Percentiles rank a stretch among this genome's conserved stretches.
phyloP scores from a whole-genome alignment of 108 stramenopile species.

The Ochromonas danica region DNA sequence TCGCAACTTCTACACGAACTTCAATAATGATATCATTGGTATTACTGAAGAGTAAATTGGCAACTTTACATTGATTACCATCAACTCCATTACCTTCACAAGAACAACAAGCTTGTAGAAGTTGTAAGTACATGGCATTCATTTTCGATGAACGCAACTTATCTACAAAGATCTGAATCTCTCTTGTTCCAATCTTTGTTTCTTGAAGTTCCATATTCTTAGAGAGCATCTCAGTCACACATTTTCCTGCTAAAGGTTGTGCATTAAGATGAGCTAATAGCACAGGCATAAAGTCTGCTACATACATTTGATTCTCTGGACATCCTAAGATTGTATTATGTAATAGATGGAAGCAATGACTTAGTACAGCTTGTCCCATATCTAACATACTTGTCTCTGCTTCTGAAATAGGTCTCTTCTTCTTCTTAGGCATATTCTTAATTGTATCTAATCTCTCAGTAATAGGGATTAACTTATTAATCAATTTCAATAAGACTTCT shows the following conservation, averaged over 20 bases:
- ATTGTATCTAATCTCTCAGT: constrained; percentile 2
- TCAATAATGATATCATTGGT: constrained; percentile 32
- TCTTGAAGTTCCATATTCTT: constrained; percentile 45
- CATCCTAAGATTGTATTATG: constrained; percentile 30
- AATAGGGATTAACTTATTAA: constrained; percentile 26
- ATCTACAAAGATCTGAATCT: constrained; percentile 39
- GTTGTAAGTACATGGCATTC: constrained; percentile 43
- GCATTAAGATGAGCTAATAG: constrained; percentile 36
- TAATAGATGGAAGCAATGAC: constrained; percentile 27
- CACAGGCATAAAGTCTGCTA: constrained; percentile 41
- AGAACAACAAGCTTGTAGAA: constrained; percentile 41
- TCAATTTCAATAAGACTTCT: constrained; percentile 7
- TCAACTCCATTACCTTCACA: constrained; percentile 44
- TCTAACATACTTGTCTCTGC: background rate
- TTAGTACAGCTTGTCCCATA: background rate
- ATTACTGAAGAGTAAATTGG: constrained; percentile 26
- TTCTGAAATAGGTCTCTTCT: constrained; percentile 4
- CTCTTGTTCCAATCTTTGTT: constrained; percentile 38
- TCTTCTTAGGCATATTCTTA: background rate
- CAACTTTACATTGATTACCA: constrained; percentile 45
- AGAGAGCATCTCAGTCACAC: constrained; percentile 41
- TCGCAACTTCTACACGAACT: background rate
- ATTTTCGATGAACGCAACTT: constrained; percentile 37
- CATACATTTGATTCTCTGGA: constrained; percentile 44
- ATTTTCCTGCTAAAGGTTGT: constrained; percentile 31